Percentiles rank a stretch among this genome's conserved stretches.
These are phyloP conservation scores for Onygena corvina DNA, from an alignment of 2,329 filamentous ascomycete genomes.

Conservation along the genomic window DNA sequence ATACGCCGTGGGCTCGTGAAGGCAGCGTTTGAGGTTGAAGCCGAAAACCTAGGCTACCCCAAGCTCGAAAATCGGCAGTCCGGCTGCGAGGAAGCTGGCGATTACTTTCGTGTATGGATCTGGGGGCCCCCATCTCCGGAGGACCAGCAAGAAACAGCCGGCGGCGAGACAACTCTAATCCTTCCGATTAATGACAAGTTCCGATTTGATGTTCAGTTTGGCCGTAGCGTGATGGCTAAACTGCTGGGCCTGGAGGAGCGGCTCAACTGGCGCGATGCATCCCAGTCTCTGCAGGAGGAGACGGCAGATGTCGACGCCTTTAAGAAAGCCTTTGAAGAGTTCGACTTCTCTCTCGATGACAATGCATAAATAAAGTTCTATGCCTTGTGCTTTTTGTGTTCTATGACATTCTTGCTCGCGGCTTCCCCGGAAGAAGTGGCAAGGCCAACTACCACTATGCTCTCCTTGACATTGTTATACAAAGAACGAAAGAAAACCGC, in stretches of 20 bases:
- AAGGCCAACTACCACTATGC: too few relatives aligned
- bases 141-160: conserved; percentile 3
- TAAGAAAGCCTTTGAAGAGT: conserved; percentile 68
- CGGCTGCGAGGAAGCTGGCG: conserved; percentile 32
- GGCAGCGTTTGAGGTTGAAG: conserved; percentile 77
- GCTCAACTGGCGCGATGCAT: conserved; percentile 74
- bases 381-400: too few relatives aligned
- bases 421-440: too few relatives aligned
- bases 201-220: conserved; percentile 84
- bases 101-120: conserved; percentile 76
- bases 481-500: too few relatives aligned
- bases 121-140: conserved; percentile 41
- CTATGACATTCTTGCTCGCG: too few relatives aligned
- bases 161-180: conserved; percentile 53
- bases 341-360: conserved; percentile 60
- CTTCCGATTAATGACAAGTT: conserved; percentile 60
- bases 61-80: conserved; percentile 37
- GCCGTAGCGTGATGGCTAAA: conserved; percentile 75
- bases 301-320: conserved; percentile 64
- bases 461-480: too few relatives aligned
- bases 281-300: conserved; percentile 67
- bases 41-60: conserved; percentile 58
- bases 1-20: conserved; percentile 66
- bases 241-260: conserved; percentile 66
- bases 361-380: conserved; percentile 1